Evolutionary conservation across 2,329 filamentous ascomycete genomes (phyloP).

Genomic region (Neurospora crassa): DNA sequence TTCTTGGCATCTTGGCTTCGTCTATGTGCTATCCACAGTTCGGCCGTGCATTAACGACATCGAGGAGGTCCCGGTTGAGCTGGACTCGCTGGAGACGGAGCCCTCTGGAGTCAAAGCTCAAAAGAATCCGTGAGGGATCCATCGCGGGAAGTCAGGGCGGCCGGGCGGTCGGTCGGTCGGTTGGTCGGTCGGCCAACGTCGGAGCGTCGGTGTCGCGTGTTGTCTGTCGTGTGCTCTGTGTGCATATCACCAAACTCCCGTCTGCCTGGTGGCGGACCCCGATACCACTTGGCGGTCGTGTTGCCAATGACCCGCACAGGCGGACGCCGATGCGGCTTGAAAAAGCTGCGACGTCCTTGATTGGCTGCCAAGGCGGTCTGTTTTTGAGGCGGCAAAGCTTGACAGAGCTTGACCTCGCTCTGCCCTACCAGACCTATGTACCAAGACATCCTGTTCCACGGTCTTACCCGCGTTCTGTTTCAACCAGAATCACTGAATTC

Average conservation of each 20-base stretch:
- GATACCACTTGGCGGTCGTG: background rate
- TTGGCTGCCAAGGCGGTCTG: background rate
- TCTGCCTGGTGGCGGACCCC: background rate
- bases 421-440: background rate
- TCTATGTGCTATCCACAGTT: background rate
- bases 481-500: background rate
- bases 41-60: background rate
- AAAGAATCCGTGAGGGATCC: background rate
- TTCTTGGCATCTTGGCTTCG: background rate
- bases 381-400: background rate
- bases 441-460: background rate
- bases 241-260: background rate
- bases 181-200: background rate
- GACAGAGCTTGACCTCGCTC: background rate
- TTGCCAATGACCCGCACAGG: background rate
- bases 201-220: background rate
- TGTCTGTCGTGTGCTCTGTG: background rate
- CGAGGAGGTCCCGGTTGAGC: background rate
- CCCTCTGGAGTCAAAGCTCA: background rate
- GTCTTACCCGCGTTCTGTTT: background rate
- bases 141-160: background rate
- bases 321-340: background rate
- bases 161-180: too few relatives aligned
- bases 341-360: background rate
- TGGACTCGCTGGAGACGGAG: background rate